Evolutionary conservation across 495 filamentous ascomycete genomes (phyloP).

Genomic region (Lophiotrema nucula): DNA sequence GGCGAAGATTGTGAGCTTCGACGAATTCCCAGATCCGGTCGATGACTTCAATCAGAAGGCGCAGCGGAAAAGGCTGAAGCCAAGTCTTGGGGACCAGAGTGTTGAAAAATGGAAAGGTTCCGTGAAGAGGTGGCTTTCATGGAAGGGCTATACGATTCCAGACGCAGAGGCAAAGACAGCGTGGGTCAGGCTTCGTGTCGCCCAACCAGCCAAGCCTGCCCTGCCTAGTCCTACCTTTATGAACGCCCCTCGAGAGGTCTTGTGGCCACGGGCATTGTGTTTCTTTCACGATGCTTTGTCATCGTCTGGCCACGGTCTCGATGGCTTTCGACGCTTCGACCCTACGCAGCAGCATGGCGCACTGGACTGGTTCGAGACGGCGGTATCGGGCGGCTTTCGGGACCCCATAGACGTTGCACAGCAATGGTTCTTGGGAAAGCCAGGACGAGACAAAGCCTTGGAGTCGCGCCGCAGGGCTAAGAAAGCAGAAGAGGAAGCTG

Average conservation of each 20-base stretch:
- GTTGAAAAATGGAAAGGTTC: conserved; percentile 26
- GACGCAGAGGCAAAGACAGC: not conserved
- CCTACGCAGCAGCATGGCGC: not conserved
- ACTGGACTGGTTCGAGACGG: conserved; percentile 33
- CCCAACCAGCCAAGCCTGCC: not conserved
- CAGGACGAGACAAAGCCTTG: conserved; percentile 49
- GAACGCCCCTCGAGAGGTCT: conserved; percentile 6
- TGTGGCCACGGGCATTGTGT: conserved; percentile 34
- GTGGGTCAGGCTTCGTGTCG: conserved; percentile 27
- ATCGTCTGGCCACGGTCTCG: not conserved
- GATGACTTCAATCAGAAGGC: not conserved
- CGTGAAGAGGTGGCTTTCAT: conserved; percentile 24
- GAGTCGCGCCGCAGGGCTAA: conserved; percentile 54
- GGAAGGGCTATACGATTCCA: conserved; percentile 27
- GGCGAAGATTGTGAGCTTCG: conserved; percentile 25
- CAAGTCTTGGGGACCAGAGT: conserved; percentile 10
- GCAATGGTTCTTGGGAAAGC: conserved; percentile 59
- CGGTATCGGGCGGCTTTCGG: conserved; percentile 25
- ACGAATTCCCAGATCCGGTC: not conserved
- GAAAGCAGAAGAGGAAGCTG: conserved; percentile 43
- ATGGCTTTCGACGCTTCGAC: not conserved
- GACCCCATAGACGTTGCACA: conserved; percentile 70
- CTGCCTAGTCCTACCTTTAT: not conserved
- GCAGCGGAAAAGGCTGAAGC: conserved; percentile 23
- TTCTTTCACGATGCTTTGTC: conserved; percentile 23